A percentile compares a stretch with the other conserved stretches of the same genome.
Conservation (phyloP, 495 filamentous ascomycete species). For the Tirmania nivea region DNA sequence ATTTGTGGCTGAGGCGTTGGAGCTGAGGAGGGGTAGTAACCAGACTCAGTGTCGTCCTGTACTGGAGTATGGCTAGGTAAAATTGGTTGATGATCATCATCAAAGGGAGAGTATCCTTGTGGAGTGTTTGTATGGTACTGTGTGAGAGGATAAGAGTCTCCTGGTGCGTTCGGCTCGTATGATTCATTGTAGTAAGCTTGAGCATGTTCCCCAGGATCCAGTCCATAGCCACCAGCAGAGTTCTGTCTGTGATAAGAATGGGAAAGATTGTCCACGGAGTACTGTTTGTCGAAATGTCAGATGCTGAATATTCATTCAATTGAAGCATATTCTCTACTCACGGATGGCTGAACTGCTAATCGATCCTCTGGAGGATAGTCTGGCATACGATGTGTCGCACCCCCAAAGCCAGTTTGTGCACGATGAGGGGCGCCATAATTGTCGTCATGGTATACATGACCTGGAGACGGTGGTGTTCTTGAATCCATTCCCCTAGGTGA, state of each 20-base stretch:
- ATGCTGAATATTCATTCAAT: background rate
- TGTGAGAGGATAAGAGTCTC: conserved; percentile 12
- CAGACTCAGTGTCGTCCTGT: conserved; percentile 9
- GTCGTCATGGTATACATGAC: background rate
- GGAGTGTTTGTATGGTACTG: conserved; percentile 3
- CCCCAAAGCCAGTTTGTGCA: conserved; percentile 5
- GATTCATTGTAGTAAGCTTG: conserved; percentile 11
- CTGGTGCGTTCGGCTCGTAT: conserved; percentile 11
- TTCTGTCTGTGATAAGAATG: conserved; percentile 10
- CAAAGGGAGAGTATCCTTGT: conserved; percentile 10
- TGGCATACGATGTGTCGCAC: conserved; percentile 14
- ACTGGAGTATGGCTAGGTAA: conserved; percentile 6
- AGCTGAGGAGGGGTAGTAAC: conserved; percentile 16
- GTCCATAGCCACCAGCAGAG: background rate
- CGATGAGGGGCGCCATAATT: background rate
- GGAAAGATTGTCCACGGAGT: conserved; percentile 14
- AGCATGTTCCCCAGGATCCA: conserved; percentile 11
- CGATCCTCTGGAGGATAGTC: conserved; percentile 13
- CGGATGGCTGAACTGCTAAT: conserved; percentile 16
- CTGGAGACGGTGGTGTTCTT: background rate
- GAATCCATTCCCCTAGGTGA: background rate
- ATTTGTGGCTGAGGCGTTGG: conserved; percentile 44
- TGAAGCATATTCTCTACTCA: conserved; percentile 4
- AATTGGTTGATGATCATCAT: conserved; percentile 26
- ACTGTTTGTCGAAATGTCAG: conserved; percentile 4